Evolutionary conservation across 202 grass and related monocot species (phyloP).

Genomic region (Schoenoplectus triqueter): DNA sequence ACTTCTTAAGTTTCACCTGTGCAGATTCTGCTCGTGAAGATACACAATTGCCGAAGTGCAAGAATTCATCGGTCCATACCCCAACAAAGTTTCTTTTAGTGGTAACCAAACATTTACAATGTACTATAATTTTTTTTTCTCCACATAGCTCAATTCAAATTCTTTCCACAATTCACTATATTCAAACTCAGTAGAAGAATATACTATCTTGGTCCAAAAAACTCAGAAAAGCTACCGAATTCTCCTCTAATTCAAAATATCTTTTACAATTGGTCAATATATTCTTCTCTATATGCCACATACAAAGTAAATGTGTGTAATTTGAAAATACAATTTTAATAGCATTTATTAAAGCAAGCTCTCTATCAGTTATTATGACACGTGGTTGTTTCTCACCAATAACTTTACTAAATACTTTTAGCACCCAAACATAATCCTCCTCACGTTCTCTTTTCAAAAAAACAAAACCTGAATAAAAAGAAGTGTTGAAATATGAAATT

Average conservation of each 20-base stretch:
- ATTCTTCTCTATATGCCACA: not conserved
- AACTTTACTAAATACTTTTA: slow-evolving; percentile 7
- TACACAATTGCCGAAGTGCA: no score
- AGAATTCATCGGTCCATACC: no score
- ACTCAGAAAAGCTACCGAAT: no score
- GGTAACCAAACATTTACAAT: no score
- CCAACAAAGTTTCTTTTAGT: no score
- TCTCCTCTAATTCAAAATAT: not conserved
- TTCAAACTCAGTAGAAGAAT: no score
- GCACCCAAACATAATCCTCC: not conserved
- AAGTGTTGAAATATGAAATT: not conserved
- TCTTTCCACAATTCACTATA: no score
- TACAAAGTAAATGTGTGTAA: not conserved
- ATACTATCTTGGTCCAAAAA: no score
- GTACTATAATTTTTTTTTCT: no score
- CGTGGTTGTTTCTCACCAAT: not conserved
- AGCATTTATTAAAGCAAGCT: not conserved
- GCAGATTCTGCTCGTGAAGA: no score
- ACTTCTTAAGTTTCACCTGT: not conserved
- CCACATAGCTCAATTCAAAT: no score
- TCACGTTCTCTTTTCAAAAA: not conserved
- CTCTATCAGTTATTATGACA: not conserved
- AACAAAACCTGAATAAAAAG: not conserved
- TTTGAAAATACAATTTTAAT: not conserved
- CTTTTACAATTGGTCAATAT: not conserved